These are phyloP conservation scores for Eucalyptus erythrocorys DNA, from an alignment of 345 rosid genomes.

Conservation along the genomic window DNA sequence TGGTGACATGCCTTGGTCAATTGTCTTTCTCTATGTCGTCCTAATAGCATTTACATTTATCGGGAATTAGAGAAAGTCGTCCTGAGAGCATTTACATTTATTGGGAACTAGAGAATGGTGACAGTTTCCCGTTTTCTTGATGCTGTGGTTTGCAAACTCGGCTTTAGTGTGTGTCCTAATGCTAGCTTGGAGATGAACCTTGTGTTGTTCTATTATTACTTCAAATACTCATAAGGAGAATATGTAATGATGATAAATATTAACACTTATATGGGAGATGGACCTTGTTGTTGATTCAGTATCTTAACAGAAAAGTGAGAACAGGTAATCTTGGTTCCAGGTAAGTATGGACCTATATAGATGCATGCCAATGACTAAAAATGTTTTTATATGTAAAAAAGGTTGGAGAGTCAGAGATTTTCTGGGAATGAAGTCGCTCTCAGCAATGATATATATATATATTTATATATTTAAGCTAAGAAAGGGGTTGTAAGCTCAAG, in stretches of 20 bases:
- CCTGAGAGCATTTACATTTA: not conserved
- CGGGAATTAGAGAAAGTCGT: fast-evolving
- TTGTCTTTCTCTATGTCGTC: fast-evolving
- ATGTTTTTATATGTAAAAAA: too few species aligned
- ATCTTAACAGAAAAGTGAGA: not conserved
- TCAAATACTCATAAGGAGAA: not conserved
- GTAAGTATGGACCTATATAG: fast-evolving
- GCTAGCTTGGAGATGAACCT: fast-evolving
- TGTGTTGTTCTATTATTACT: not conserved
- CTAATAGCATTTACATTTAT: fast-evolving
- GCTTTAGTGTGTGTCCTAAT: fast-evolving
- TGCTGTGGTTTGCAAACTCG: fast-evolving
- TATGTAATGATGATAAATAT: not conserved
- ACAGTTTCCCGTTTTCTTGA: fast-evolving
- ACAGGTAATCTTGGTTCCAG: fast-evolving
- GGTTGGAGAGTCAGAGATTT: fast-evolving
- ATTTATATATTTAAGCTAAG: too few species aligned
- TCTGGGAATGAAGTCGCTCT: not conserved
- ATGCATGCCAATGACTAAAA: not conserved
- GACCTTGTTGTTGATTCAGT: not conserved
- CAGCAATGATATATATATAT: fast-evolving
- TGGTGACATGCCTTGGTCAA: not conserved
- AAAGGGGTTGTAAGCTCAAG: too few species aligned
- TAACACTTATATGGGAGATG: fast-evolving
- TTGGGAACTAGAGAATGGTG: fast-evolving